Evolutionary conservation across 441 rosid species (phyloP).

Genomic region (Adansonia madagascariensis): DNA sequence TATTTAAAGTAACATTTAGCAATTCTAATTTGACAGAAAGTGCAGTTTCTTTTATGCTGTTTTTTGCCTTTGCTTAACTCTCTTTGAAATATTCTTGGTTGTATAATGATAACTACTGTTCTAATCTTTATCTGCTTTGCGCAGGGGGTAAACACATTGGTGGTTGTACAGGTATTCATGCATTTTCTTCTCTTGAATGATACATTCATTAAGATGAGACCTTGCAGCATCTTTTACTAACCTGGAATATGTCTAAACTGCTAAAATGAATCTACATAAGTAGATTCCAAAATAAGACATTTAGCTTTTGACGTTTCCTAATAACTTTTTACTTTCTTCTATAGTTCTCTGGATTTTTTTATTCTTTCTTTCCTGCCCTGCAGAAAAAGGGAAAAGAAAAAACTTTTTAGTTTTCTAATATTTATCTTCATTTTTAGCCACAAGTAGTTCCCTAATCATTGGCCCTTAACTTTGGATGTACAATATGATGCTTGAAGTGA

Average conservation of each 20-base stretch:
- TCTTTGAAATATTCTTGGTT: neutral
- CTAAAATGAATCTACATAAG: neutral
- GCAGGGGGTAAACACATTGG: constrained; percentile 90
- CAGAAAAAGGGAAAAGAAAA: neutral
- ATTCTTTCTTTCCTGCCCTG: neutral
- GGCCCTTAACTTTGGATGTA: neutral
- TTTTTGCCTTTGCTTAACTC: neutral
- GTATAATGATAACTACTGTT: constrained; percentile 7
- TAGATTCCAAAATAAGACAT: neutral
- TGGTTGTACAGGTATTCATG: constrained; percentile 77
- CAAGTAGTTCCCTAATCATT: neutral
- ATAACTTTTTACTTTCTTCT: neutral
- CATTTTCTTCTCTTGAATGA: constrained; percentile 1
- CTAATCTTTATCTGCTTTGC: neutral
- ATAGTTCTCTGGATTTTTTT: neutral
- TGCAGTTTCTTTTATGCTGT: neutral
- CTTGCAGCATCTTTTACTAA: neutral
- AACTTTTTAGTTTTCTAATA: neutral
- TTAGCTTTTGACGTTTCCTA: neutral
- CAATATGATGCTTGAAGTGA: neutral
- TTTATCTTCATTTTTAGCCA: neutral
- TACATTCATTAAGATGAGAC: neutral
- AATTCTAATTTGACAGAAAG: neutral
- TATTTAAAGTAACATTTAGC: neutral
- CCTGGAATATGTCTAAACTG: neutral